Evolutionary conservation across 139 green algal genomes (phyloP), one percentile per base, ranked within the genome.

Genomic region (Tetraselmis chui): DNA sequence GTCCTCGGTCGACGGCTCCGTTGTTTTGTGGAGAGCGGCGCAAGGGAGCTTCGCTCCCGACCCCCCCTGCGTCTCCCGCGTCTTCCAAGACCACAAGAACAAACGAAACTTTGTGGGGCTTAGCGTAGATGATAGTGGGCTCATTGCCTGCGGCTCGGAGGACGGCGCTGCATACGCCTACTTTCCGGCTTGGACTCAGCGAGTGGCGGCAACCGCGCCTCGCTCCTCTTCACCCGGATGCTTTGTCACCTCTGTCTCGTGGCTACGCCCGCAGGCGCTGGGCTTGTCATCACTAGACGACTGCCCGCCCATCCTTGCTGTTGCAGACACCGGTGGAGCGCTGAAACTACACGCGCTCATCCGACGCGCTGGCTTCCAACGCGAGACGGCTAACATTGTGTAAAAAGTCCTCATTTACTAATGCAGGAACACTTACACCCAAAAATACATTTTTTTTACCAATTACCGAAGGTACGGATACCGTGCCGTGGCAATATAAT

Each of bases 31-130:
- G 93, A 77, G 92, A 26, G 76, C 95, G 0, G 26, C 26, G 11
- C 76, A 26, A 11, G 30, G 1, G 31, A 31, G 2, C 79, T n/a
- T 24, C 79, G 45, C 5, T 2, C 26, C 25, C 58, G 11, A 26
- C 77, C n/a, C n/a, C n/a, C n/a, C n/a, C n/a, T n/a, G n/a, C n/a
- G 28, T 80, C 0, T 32, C 28, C 76, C 90, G 90, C 59, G 85
- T 88, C 23, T 96, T 90, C 83, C 76, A 77, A 0, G 96, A 96
- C 28, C 96, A 99, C 84, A 76, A 81, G 32, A 98, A 99, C 74
- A 91, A 97, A 83, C 94, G 94, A 81, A 97, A 99, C 86, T 99
- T 99, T 86, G 95, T 98, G n/a, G 96, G 96, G 23, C 86, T 99
- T 27, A 67, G 45, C 45, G 45, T 67, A 5, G 45, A 67, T 18